phyloP scores from a whole-genome alignment of 2,329 filamentous ascomycete species.

The Botrytis medusae region DNA sequence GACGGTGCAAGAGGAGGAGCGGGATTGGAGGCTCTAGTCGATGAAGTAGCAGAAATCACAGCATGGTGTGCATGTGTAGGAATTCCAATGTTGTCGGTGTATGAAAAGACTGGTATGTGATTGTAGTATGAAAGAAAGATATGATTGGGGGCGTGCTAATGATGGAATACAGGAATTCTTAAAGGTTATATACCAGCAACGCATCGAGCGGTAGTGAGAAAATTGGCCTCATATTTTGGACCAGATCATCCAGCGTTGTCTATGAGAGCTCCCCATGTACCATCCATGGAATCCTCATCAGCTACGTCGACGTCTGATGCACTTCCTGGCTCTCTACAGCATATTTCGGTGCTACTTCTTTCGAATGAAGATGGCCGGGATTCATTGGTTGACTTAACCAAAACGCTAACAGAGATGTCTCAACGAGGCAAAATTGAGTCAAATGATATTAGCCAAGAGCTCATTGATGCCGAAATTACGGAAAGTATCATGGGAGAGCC shows the following conservation, averaged over 20 bases:
- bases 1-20: constrained; percentile 67
- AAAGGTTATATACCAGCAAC: constrained; percentile 88
- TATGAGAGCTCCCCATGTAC: constrained; percentile 69
- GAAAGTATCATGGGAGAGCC: constrained; percentile 82
- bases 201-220: constrained; percentile 74
- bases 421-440: constrained; percentile 81
- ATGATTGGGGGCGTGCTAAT: constrained; percentile 4
- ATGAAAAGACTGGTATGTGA: constrained; percentile 79
- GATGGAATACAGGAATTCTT: constrained; percentile 63
- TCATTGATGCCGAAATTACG: constrained; percentile 85
- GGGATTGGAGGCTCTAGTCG: constrained; percentile 78
- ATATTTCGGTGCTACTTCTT: constrained; percentile 69
- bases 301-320: constrained; percentile 46
- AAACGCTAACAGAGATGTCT: constrained; percentile 92
- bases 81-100: constrained; percentile 83
- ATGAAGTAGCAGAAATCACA: constrained; percentile 86
- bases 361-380: constrained; percentile 87
- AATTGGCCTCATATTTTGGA: constrained; percentile 86
- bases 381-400: constrained; percentile 92
- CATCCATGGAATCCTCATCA: constrained; percentile 52
- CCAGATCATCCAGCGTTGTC: constrained; percentile 69
- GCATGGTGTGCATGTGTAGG: constrained; percentile 92
- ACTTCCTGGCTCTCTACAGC: constrained; percentile 42
- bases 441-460: constrained; percentile 77
- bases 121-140: neutral